phyloP scores from a whole-genome alignment of 164 flowering plant species.

The Umbellularia californica region DNA sequence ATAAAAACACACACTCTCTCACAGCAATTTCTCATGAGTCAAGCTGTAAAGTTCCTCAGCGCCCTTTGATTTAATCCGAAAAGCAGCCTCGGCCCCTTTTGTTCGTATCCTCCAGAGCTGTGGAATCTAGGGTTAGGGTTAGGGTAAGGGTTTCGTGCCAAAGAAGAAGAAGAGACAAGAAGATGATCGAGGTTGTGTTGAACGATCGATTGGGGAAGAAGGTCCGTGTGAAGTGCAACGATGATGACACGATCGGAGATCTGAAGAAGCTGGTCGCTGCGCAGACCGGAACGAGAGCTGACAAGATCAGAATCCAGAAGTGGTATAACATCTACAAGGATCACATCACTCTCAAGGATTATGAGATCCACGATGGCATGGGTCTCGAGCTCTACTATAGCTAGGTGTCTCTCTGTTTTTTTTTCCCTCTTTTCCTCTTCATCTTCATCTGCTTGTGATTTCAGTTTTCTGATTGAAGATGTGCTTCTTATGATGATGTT shows the following conservation, averaged over 20 bases:
- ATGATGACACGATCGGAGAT: constrained; percentile 91
- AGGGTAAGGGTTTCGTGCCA: not conserved
- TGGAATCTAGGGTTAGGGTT: too few species aligned
- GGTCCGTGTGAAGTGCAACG: constrained; percentile 92
- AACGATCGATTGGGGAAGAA: constrained; percentile 95
- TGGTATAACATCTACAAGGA: constrained; percentile 91
- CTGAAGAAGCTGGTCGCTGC: constrained; percentile 94
- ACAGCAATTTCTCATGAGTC: too few species aligned
- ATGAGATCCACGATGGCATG: constrained; percentile 95
- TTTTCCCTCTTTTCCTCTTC: not conserved
- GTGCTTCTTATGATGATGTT: not conserved
- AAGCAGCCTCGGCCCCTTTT: too few species aligned
- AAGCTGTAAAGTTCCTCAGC: too few species aligned
- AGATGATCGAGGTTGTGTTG: constrained; percentile 91
- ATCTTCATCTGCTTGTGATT: not conserved
- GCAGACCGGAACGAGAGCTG: constrained; percentile 74
- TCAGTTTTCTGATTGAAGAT: not conserved
- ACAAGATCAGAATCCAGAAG: constrained; percentile 83
- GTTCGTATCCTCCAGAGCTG: too few species aligned
- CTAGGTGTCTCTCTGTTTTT: not conserved
- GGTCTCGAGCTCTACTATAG: constrained; percentile 94
- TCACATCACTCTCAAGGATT: constrained; percentile 86
- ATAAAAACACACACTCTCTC: too few species aligned
- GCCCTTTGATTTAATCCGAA: too few species aligned
- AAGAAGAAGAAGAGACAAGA: constrained; percentile 11